phyloP scores from a whole-genome alignment of 2,329 filamentous ascomycete species.

The Colletotrichum tanaceti region DNA sequence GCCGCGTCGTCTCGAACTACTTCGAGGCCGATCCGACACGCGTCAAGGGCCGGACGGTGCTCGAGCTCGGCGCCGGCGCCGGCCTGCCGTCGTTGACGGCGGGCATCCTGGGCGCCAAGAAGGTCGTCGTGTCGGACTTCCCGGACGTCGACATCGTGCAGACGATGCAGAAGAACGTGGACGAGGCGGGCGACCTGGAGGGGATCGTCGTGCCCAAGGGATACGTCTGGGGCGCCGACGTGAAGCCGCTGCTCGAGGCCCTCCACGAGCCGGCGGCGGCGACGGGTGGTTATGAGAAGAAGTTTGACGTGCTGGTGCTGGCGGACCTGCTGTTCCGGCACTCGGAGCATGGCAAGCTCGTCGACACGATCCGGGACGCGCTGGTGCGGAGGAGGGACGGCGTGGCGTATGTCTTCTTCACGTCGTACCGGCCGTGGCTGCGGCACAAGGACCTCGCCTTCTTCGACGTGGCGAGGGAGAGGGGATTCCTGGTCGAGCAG shows the following conservation, averaged over 20 bases:
- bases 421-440: conserved; percentile 92
- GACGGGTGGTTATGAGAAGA: conserved; percentile 42
- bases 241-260: conserved; percentile 67
- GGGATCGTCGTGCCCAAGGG: conserved; percentile 70
- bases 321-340: conserved; percentile 94
- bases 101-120: conserved; percentile 76
- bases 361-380: conserved; percentile 76
- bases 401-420: conserved; percentile 89
- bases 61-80: conserved; percentile 90
- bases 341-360: conserved; percentile 82
- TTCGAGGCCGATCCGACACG: conserved; percentile 77
- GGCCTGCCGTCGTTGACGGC: conserved; percentile 85
- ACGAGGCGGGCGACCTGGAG: conserved; percentile 54
- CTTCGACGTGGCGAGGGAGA: conserved; percentile 79
- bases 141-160: conserved; percentile 85
- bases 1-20: conserved; percentile 80
- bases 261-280: conserved; percentile 52
- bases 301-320: conserved; percentile 85
- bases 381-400: conserved; percentile 67
- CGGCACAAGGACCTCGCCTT: conserved; percentile 86
- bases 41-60: conserved; percentile 75
- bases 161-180: conserved; percentile 82
- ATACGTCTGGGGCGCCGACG: conserved; percentile 84
- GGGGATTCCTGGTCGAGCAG: conserved; percentile 81
- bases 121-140: conserved; percentile 87